Evolutionary conservation across 1,284 basidiomycete species (phyloP).

Genomic region (Singerocomus inundabilis): DNA sequence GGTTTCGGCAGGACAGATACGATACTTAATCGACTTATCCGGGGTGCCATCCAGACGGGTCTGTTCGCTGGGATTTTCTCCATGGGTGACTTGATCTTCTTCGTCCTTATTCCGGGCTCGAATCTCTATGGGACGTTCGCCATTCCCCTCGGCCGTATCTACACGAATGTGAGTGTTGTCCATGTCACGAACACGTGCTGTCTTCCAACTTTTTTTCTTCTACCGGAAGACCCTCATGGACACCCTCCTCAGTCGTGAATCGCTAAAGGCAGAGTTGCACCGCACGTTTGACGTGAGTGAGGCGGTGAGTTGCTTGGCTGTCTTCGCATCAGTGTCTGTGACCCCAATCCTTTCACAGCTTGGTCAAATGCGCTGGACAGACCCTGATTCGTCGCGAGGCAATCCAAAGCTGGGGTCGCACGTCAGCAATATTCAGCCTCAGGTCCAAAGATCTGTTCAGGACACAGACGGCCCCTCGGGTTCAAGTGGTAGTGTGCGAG

Average conservation of each 20-base stretch:
- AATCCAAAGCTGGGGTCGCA: not conserved
- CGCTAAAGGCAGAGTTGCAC: constrained; percentile 4
- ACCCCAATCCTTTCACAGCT: not conserved
- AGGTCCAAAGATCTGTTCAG: not conserved
- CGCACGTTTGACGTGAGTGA: not conserved
- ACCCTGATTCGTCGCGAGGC: not conserved
- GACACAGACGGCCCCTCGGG: not conserved
- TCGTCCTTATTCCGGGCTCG: constrained; percentile 28
- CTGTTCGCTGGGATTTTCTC: constrained; percentile 46
- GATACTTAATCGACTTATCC: constrained; percentile 45
- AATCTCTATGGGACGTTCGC: constrained; percentile 34
- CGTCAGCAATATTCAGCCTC: not conserved
- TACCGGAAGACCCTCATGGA: constrained; percentile 16
- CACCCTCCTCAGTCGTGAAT: constrained; percentile 15
- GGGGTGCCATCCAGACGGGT: constrained; percentile 47
- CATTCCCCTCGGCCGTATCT: constrained; percentile 35
- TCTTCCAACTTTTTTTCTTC: not conserved
- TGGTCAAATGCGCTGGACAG: not conserved
- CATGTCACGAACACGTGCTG: not conserved
- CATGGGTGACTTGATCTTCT: constrained; percentile 42
- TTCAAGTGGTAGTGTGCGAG: not conserved
- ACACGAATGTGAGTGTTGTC: constrained; percentile 31
- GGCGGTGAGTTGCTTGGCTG: not conserved
- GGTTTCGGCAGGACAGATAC: no score
- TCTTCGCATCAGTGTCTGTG: not conserved